Conservation (phyloP, 805 yeast species). For the Yarrowia sp. region DNA sequence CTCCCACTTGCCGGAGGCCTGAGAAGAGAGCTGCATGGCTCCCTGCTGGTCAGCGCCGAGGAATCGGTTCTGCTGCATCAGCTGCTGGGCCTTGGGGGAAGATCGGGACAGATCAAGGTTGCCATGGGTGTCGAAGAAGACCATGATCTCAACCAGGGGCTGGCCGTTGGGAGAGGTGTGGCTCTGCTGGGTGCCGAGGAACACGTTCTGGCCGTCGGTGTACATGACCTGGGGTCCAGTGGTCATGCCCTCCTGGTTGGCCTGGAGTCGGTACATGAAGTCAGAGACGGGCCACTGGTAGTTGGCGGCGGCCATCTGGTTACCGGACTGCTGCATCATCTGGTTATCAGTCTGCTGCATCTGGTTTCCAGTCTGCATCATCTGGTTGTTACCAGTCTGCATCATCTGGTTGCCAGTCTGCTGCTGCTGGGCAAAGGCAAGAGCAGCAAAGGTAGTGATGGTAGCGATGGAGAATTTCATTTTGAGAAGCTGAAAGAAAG, state of each 20-base stretch:
- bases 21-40: conserved; percentile 17
- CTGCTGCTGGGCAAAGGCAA: conserved; percentile 21
- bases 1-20: conserved; percentile 22
- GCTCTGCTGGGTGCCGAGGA: conserved; percentile 24
- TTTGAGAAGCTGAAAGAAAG: conserved; percentile 20
- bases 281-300: conserved; percentile 26
- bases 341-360: conserved; percentile 7
- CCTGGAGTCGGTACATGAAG: conserved; percentile 30
- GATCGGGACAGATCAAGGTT: conserved; percentile 22
- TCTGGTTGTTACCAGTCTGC: conserved; percentile 13
- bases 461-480: conserved; percentile 26
- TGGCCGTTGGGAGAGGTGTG: conserved; percentile 6
- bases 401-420: conserved; percentile 1
- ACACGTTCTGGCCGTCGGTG: conserved; percentile 23
- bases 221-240: conserved; percentile 10
- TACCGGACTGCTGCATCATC: conserved; percentile 16
- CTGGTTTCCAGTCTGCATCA: conserved; percentile 12
- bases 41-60: conserved; percentile 12
- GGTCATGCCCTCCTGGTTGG: conserved; percentile 1
- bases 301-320: conserved; percentile 7
- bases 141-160: conserved; percentile 18
- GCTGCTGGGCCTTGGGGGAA: conserved; percentile 4
- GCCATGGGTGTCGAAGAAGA: conserved; percentile 30
- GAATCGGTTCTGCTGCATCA: conserved; percentile 17
- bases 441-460: conserved; percentile 23